These are phyloP conservation scores for Pulchroboletus neoregius DNA, from an alignment of 1,284 basidiomycete genomes.

Conservation along the genomic window DNA sequence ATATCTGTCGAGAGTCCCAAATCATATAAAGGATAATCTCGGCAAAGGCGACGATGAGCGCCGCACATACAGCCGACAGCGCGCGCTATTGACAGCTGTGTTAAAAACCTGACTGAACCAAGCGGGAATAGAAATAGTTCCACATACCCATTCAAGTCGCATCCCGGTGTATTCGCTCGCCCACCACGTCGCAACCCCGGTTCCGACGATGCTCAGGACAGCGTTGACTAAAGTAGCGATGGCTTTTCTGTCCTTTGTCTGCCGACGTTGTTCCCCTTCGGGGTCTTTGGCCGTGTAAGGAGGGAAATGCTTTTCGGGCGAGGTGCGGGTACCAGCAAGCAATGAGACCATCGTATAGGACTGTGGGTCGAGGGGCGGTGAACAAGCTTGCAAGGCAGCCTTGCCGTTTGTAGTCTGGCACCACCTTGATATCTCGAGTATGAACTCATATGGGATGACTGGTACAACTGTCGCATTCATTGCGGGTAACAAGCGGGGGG, in stretches of 20 bases:
- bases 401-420: constrained; percentile 49
- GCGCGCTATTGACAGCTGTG: constrained; percentile 45
- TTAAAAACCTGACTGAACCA: constrained; percentile 9
- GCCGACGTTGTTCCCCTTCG: constrained; percentile 38
- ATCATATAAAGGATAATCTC: constrained; percentile 69
- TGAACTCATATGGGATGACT: constrained; percentile 57
- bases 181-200: constrained; percentile 68
- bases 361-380: constrained; percentile 45
- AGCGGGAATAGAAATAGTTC: not conserved
- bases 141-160: constrained; percentile 65
- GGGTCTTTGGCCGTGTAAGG: constrained; percentile 41
- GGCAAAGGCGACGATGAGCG: constrained; percentile 59
- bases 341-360: constrained; percentile 69
- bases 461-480: constrained; percentile 26
- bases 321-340: constrained; percentile 69
- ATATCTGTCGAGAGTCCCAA: constrained; percentile 52
- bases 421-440: constrained; percentile 65
- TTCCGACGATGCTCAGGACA: constrained; percentile 61
- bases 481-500: constrained; percentile 31
- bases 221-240: constrained; percentile 69
- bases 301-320: constrained; percentile 67
- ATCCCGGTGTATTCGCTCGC: constrained; percentile 59
- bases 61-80: constrained; percentile 55
- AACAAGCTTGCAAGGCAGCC: constrained; percentile 40
- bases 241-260: constrained; percentile 54